Evolutionary conservation across 2,329 filamentous ascomycete genomes (phyloP), one percentile per base, ranked within the genome.

Genomic region (Bretziella fagacearum): DNA sequence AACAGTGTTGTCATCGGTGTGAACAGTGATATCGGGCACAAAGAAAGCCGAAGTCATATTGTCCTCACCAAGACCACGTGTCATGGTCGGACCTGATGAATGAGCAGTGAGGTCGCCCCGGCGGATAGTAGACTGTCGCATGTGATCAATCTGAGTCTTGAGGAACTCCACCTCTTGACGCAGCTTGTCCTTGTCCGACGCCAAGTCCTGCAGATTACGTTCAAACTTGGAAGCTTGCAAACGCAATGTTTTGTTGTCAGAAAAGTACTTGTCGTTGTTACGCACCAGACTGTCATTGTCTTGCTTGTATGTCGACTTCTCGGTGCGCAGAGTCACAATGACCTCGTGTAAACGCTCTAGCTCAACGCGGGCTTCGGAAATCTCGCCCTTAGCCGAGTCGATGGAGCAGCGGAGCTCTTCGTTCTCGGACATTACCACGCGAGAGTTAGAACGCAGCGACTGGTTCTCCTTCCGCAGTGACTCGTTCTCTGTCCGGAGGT

Each of bases 41-140:
- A 75, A 73, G 54, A 74, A 69, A 3, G 69, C 71, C 4, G 72
- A 75, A 0, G 71, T 74, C 67, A 74, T 72, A 52, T 73, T 71
- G 32, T 73, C 69, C 42, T 66, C 65, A 27, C 56, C 56, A 46
- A 53, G 49, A 32, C 40, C 49, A 7, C 39, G 40, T 15, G 42
- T 60, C 55, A 11, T 54, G 39, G 33, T 45, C 17, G 25, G 32
- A 15, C 42, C 41, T 4, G 27, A 18, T 3, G 17, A 32, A 18
- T 26, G 37, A 6, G 25, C 47, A 7, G 46, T 35, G 11, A 62
- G 55, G 32, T 55, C 48, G 18, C 40, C 40, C 46, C 65, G 59
- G 2, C 62, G 58, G 53, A 63, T 62, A 22, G 59, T 58, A 20
- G 57, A 52, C 1, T 62, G 62, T 15, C 64, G 62, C 46, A 58